These are phyloP conservation scores for Brassica nigra DNA, from an alignment of 345 rosid genomes.

Conservation along the genomic window DNA sequence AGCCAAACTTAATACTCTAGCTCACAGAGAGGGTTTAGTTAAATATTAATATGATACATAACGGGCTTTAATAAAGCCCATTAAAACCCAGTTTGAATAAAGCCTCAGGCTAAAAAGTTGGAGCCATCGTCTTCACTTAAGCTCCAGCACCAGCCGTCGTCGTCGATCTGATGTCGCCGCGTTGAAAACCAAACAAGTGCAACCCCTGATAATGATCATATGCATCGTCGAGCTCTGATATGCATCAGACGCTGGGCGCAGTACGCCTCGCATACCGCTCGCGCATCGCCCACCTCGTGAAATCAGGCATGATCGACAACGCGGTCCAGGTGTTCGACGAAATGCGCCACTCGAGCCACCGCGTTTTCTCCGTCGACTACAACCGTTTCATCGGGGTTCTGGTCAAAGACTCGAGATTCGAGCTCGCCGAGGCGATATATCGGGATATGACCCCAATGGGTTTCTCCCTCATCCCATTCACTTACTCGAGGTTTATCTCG, in stretches of 20 bases:
- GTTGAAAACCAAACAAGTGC: background rate
- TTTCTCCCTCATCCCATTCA: slow-evolving; percentile 72
- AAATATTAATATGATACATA: background rate
- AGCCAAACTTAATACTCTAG: slow-evolving; percentile 19
- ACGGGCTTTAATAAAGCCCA: slow-evolving; percentile 23
- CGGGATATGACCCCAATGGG: slow-evolving; percentile 64
- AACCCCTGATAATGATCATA: background rate
- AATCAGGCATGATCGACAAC: slow-evolving; percentile 70
- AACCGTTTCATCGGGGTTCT: slow-evolving; percentile 87
- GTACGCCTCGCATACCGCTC: slow-evolving; percentile 85
- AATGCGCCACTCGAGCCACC: slow-evolving; percentile 78
- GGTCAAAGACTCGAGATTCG: slow-evolving; percentile 63
- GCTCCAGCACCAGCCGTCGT: slow-evolving; percentile 35
- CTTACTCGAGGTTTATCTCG: slow-evolving; percentile 93
- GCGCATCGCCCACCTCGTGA: slow-evolving; percentile 60
- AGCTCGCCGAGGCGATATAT: slow-evolving; percentile 69
- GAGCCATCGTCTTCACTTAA: slow-evolving; percentile 25
- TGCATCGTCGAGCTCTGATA: slow-evolving; percentile 49
- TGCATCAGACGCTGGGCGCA: slow-evolving; percentile 85
- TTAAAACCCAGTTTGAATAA: background rate
- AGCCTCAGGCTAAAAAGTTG: slow-evolving; percentile 16
- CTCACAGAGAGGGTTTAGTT: background rate
- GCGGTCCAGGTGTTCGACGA: slow-evolving; percentile 89
- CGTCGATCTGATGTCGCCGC: slow-evolving; percentile 42
- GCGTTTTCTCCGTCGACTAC: slow-evolving; percentile 72